Conservation (phyloP, 164 flowering plant genomes). For the Nelumbo lutea region DNA sequence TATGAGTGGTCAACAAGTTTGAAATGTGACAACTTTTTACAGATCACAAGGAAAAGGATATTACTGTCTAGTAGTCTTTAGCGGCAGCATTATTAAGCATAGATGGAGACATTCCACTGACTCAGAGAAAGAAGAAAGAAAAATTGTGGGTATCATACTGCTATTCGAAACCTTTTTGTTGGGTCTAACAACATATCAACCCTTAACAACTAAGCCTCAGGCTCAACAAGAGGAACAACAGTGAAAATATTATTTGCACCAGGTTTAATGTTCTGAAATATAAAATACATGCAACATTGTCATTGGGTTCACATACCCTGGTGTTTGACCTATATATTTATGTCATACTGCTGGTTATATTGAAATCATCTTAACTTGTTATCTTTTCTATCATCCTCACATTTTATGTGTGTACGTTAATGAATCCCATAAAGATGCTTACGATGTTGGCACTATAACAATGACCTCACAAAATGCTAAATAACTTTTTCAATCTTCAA, state of each 20-base stretch:
- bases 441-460: neutral
- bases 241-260: too few species aligned
- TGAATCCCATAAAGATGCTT: neutral
- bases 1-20: neutral
- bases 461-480: neutral
- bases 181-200: neutral
- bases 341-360: too few species aligned
- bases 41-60: conserved; percentile 7
- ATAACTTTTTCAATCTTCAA: neutral
- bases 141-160: neutral
- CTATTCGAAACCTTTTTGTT: conserved; percentile 3
- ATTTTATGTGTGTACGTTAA: neutral
- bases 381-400: neutral
- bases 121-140: neutral
- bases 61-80: conserved; percentile 5
- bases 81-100: conserved; percentile 6
- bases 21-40: conserved; percentile 7
- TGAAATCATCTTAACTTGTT: too few species aligned
- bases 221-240: neutral
- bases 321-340: too few species aligned
- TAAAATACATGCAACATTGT: too few species aligned
- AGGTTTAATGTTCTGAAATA: too few species aligned
- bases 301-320: too few species aligned
- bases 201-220: neutral
- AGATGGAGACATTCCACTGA: conserved; percentile 3